Conservation (phyloP, 495 filamentous ascomycete species). For the Neurospora pannonica region DNA sequence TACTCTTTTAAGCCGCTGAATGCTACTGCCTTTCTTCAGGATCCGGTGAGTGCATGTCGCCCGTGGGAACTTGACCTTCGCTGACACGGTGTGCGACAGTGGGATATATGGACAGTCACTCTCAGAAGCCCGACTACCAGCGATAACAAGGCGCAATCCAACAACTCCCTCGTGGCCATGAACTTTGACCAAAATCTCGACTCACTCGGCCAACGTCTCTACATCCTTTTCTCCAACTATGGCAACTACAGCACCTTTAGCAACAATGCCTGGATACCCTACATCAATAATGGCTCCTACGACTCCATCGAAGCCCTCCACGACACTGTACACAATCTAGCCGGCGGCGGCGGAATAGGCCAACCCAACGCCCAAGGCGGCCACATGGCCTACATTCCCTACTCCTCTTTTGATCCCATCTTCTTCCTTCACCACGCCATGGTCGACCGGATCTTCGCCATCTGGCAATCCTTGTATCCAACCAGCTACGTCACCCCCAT, state of each 20-base stretch:
- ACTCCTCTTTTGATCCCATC: slow-evolving; percentile 63
- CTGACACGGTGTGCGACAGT: slow-evolving; percentile 11
- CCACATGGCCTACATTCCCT: slow-evolving; percentile 56
- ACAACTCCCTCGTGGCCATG: slow-evolving; percentile 39
- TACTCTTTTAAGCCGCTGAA: slow-evolving; percentile 52
- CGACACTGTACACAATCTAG: slow-evolving; percentile 53
- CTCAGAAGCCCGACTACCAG: slow-evolving; percentile 37
- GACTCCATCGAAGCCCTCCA: slow-evolving; percentile 58
- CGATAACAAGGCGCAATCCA: slow-evolving; percentile 36
- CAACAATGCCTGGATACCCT: slow-evolving; percentile 43
- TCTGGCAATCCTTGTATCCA: slow-evolving; percentile 64
- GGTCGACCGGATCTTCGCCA: slow-evolving; percentile 58
- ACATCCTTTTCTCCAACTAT: slow-evolving; percentile 50
- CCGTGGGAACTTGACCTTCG: too few relatives aligned
- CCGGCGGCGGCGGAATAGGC: slow-evolving; percentile 25
- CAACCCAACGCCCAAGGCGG: slow-evolving; percentile 28
- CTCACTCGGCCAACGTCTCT: slow-evolving; percentile 41
- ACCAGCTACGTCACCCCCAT: slow-evolving; percentile 44
- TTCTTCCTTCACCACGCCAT: slow-evolving; percentile 62
- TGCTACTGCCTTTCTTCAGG: slow-evolving; percentile 27
- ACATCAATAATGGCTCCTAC: slow-evolving; percentile 23
- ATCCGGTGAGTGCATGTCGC: slow-evolving; percentile 30
- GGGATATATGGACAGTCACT: slow-evolving; percentile 36
- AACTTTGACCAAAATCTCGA: slow-evolving; percentile 39
- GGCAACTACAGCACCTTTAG: slow-evolving; percentile 49